Evolutionary conservation across 2,329 filamentous ascomycete species (phyloP), one percentile per base, ranked within the genome.

Genomic region (Xylaria sp.): DNA sequence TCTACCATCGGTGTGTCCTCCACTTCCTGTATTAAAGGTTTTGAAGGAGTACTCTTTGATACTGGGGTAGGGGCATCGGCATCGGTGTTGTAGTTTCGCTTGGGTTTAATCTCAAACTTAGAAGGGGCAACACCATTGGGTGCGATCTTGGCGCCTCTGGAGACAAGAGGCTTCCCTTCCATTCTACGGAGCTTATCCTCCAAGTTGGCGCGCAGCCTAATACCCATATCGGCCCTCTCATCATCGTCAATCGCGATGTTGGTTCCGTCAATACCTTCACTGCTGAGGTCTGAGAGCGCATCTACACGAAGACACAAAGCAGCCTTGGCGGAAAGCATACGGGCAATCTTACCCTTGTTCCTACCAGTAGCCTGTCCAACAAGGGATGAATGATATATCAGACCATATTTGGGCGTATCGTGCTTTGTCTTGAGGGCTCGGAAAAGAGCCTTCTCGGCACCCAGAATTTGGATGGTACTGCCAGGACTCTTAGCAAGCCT

Each of bases 301-400:
- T 99, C 96, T 56, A 97, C 92, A 82, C 96, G 94, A 55, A 97
- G 86, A 85, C 94, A 94, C 57, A 99, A 88, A 29, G 96, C 93
- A 53, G 95, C 90, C 86, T 98, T 98, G 73, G 95, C 92, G 55
- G 96, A 92, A 68, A 99, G 87, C 85, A 97, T 94, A 87, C 96
- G 93, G 47, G 96, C 96, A 77, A 99, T 97, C 86, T 99, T 99
- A 75, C 96, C 96, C 90, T 99, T 99, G 86, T 98, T 98, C 85
- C 93, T 95, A 76, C 96, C 96, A 22, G 93, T 97, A 33, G 96
- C 96, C 83, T 99, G 96, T 50, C 96, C 96, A 72, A 99, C 96
- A 51, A 99, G 88, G 31, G 93, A 96, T 55, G 92, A 92, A 81
- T 97, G 92, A 83, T 96, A 96, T 79, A 96, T 93, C 71, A 97